Percentiles rank a stretch among this genome's conserved stretches.
Conservation (phyloP, 2,329 filamentous ascomycete genomes). For the Rachicladosporium sp. region DNA sequence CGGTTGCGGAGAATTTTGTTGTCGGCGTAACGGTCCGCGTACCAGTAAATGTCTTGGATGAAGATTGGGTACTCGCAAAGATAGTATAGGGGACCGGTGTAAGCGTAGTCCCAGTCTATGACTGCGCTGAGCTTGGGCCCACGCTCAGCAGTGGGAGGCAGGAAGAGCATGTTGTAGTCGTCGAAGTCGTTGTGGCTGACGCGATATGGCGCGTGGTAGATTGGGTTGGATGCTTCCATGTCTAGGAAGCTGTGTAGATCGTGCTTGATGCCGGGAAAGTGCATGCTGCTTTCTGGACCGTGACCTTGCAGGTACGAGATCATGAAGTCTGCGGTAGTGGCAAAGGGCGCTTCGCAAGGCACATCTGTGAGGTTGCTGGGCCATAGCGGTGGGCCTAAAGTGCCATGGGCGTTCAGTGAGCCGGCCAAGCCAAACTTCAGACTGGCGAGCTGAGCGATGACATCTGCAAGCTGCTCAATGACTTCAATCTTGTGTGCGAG, state of each 20-base stretch:
- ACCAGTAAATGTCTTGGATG: slow-evolving; percentile 5
- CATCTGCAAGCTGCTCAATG: background rate
- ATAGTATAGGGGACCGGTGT: slow-evolving; percentile 7
- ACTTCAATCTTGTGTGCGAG: slow-evolving; percentile 4
- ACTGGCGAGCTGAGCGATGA: background rate
- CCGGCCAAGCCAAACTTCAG: slow-evolving; percentile 7
- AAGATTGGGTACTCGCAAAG: slow-evolving; percentile 7
- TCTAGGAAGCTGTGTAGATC: background rate
- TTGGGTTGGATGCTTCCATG: background rate
- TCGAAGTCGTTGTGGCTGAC: slow-evolving; percentile 10
- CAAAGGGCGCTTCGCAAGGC: background rate
- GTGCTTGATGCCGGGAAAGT: background rate
- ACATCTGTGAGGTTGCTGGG: background rate
- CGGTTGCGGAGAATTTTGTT: slow-evolving; percentile 8
- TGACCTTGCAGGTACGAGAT: background rate
- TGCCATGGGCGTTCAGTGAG: slow-evolving; percentile 3
- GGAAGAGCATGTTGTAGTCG: slow-evolving; percentile 6
- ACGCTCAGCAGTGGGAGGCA: background rate
- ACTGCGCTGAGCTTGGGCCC: slow-evolving; percentile 3
- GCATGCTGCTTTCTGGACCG: too few relatives aligned
- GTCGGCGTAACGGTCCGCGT: background rate
- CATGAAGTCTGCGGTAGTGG: background rate
- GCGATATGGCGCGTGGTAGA: slow-evolving; percentile 4
- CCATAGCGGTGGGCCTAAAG: slow-evolving; percentile 3
- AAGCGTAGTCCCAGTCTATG: slow-evolving; percentile 11